Percentiles rank a stretch among this genome's conserved stretches.
phyloP scores from a whole-genome alignment of 2,329 filamentous ascomycete species.

The Talaromyces sp. region DNA sequence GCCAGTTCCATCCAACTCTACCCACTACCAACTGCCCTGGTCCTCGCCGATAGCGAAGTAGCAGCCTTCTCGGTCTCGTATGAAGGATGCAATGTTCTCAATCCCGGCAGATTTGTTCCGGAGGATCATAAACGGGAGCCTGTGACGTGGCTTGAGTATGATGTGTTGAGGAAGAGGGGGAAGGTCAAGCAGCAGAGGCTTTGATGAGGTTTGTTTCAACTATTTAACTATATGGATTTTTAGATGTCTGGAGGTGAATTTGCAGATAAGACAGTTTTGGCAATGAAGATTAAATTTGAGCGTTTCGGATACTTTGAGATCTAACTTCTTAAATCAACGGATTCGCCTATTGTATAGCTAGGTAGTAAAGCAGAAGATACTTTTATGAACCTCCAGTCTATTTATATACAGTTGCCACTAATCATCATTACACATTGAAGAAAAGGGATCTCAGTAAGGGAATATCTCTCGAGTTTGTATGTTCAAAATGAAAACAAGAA shows the following conservation, averaged over 20 bases:
- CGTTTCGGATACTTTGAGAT: too few species aligned
- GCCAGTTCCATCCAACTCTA: slow-evolving; percentile 72
- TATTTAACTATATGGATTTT: not conserved
- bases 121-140: slow-evolving; percentile 63
- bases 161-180: slow-evolving; percentile 57
- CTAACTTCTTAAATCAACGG: too few species aligned
- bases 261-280: not conserved
- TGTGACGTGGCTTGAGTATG: slow-evolving; percentile 84
- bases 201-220: not conserved
- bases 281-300: too few species aligned
- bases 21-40: slow-evolving; percentile 76
- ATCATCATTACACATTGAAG: not conserved
- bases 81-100: slow-evolving; percentile 93
- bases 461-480: too few species aligned
- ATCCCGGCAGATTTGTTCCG: slow-evolving; percentile 68
- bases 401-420: not conserved
- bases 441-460: too few species aligned
- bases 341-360: not conserved
- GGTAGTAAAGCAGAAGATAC: not conserved
- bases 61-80: slow-evolving; percentile 84
- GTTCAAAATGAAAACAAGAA: not conserved
- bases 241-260: not conserved
- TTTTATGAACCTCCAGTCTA: not conserved
- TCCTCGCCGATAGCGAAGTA: slow-evolving; percentile 75
- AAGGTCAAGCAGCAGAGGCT: slow-evolving; percentile 54